Evolutionary conservation across 768 basidiomycete genomes (phyloP).

Genomic region (Phylloporus rhodoxanthus): DNA sequence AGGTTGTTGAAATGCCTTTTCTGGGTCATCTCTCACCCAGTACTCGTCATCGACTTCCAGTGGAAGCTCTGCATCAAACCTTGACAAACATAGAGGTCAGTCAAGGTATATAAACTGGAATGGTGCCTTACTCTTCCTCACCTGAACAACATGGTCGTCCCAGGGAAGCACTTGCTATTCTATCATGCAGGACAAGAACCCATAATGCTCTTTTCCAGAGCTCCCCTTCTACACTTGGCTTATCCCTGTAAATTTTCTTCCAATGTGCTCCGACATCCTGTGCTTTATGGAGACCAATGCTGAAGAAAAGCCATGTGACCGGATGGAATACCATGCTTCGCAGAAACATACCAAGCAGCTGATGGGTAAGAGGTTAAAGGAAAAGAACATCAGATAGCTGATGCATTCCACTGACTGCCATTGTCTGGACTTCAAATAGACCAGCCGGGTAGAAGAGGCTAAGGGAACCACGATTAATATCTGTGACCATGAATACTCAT

Average conservation of each 20-base stretch:
- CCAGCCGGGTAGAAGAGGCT: constrained; percentile 51
- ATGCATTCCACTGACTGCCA: constrained; percentile 37
- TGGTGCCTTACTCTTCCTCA: constrained; percentile 59
- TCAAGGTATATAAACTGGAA: not conserved
- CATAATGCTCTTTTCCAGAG: constrained; percentile 79
- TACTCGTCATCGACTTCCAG: constrained; percentile 79
- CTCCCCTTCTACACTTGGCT: constrained; percentile 53
- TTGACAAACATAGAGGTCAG: constrained; percentile 29
- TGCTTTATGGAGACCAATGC: constrained; percentile 53
- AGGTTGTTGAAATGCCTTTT: constrained; percentile 63
- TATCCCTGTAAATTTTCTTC: constrained; percentile 46
- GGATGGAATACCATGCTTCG: constrained; percentile 45
- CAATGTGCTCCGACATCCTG: constrained; percentile 77
- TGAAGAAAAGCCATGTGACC: constrained; percentile 50
- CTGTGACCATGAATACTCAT: constrained; percentile 29
- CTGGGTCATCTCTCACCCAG: constrained; percentile 54
- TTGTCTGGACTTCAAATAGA: constrained; percentile 58
- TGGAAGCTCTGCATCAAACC: constrained; percentile 78
- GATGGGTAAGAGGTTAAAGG: constrained; percentile 7
- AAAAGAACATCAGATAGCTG: not conserved
- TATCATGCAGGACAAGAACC: constrained; percentile 59
- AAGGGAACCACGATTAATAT: constrained; percentile 44
- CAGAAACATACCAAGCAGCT: constrained; percentile 54
- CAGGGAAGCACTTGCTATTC: constrained; percentile 45
- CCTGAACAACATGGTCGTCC: constrained; percentile 53